Evolutionary conservation across 1,139 yeast species (phyloP).

Genomic region (Citeromyces hawaiiensis): DNA sequence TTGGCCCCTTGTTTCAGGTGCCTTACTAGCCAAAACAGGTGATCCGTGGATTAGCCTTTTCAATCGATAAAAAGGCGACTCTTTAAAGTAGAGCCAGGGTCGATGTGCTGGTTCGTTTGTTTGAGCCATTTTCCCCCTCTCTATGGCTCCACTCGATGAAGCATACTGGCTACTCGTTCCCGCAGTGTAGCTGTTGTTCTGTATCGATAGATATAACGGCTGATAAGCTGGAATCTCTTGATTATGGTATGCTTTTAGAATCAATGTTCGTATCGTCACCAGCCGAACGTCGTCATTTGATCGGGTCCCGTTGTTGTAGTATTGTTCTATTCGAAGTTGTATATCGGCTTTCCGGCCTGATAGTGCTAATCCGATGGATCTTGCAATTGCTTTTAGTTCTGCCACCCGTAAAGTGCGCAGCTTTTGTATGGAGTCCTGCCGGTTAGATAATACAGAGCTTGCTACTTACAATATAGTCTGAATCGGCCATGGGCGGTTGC

Average conservation of each 20-base stretch:
- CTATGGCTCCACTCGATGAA: not conserved
- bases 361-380: conserved; percentile 28
- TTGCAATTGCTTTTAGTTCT: conserved; percentile 29
- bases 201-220: conserved; percentile 10
- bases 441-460: not conserved
- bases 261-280: conserved; percentile 27
- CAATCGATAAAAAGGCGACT: conserved; percentile 37
- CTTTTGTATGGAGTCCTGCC: conserved; percentile 8
- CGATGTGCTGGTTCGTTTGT: conserved; percentile 4
- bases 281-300: conserved; percentile 26
- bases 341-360: conserved; percentile 41
- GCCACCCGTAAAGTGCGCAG: conserved; percentile 12
- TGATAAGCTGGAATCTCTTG: conserved; percentile 25
- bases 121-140: not conserved
- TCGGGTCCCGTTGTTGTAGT: conserved; percentile 22
- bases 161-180: not conserved
- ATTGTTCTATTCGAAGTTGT: conserved; percentile 28
- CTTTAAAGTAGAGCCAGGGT: conserved; percentile 31
- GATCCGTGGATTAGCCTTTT: conserved; percentile 29
- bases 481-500: conserved; percentile 4
- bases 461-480: conserved; percentile 3
- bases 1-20: conserved; percentile 26
- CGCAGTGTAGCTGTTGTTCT: conserved; percentile 3
- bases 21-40: conserved; percentile 25
- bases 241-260: conserved; percentile 22